phyloP scores from a whole-genome alignment of 495 filamentous ascomycete species.

The Lichina pygmaea region DNA sequence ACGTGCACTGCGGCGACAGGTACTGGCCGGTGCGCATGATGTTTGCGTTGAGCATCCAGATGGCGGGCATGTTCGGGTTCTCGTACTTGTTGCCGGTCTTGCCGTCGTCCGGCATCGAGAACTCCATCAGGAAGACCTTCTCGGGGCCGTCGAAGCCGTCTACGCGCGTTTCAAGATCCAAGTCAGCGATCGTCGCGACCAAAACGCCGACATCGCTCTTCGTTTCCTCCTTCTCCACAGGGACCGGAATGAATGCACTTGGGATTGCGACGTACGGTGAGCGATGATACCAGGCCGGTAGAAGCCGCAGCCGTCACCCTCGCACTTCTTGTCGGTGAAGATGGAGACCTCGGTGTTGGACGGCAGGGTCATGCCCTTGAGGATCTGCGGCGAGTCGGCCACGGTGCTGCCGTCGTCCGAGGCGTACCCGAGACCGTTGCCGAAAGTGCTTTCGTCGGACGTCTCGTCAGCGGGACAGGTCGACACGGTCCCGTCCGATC shows the following conservation, averaged over 20 bases:
- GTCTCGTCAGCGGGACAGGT: not conserved
- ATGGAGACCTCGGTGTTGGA: conserved; percentile 35
- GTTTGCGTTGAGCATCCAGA: conserved; percentile 44
- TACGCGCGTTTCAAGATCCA: conserved; percentile 5
- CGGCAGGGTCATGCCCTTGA: conserved; percentile 20
- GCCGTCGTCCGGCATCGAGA: conserved; percentile 30
- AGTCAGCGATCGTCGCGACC: too few species aligned
- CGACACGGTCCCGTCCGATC: not conserved
- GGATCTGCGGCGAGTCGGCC: conserved; percentile 19
- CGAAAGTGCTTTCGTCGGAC: conserved; percentile 19
- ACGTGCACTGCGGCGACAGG: conserved; percentile 26
- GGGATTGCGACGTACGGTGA: conserved; percentile 21
- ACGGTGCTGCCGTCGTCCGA: conserved; percentile 21
- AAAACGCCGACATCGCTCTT: too few species aligned
- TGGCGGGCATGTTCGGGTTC: conserved; percentile 31
- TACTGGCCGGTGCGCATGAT: conserved; percentile 43
- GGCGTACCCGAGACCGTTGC: conserved; percentile 33
- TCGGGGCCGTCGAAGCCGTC: conserved; percentile 35
- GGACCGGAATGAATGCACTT: not conserved
- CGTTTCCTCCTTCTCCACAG: not conserved
- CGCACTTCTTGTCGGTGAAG: conserved; percentile 28
- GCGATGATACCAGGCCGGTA: conserved; percentile 27
- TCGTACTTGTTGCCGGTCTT: conserved; percentile 12
- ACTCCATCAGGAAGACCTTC: conserved; percentile 41
- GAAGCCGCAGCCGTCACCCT: conserved; percentile 25